Conservation (phyloP, 345 rosid genomes). For the Citrus cavaleriei region DNA sequence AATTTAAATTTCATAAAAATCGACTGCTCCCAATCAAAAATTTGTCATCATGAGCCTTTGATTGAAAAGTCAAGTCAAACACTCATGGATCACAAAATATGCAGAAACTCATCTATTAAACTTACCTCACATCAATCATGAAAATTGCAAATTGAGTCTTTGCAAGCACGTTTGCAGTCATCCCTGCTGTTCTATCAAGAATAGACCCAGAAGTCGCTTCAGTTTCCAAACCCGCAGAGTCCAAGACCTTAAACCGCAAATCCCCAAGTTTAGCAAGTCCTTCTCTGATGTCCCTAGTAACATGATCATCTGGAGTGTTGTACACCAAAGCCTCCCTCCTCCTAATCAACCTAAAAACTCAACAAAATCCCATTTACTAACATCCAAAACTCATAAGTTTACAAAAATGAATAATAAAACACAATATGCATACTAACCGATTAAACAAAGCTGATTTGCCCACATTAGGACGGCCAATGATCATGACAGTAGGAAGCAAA, state of each 20-base stretch:
- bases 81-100: neutral
- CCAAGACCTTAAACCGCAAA: constrained; percentile 78
- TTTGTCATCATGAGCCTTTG: neutral
- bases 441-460: constrained; percentile 94
- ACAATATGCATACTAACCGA: constrained; percentile 43
- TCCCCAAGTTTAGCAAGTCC: constrained; percentile 89
- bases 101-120: neutral
- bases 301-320: constrained; percentile 93
- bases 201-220: constrained; percentile 87
- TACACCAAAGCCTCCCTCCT: constrained; percentile 94
- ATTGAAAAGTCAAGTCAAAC: neutral
- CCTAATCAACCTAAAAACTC: constrained; percentile 58
- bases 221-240: constrained; percentile 95
- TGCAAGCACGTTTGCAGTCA: constrained; percentile 81
- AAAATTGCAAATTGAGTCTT: constrained; percentile 80
- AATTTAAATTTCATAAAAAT: neutral
- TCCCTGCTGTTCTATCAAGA: constrained; percentile 73
- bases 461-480: constrained; percentile 90
- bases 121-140: constrained; percentile 77
- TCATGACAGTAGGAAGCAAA: constrained; percentile 75
- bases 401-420: neutral
- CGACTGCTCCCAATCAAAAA: neutral
- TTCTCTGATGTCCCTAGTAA: constrained; percentile 88
- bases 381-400: neutral
- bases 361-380: neutral